Base-by-base conservation (phyloP, 2,329 filamentous ascomycete genomes). In the Neophaeococcomyces aloes region DNA sequence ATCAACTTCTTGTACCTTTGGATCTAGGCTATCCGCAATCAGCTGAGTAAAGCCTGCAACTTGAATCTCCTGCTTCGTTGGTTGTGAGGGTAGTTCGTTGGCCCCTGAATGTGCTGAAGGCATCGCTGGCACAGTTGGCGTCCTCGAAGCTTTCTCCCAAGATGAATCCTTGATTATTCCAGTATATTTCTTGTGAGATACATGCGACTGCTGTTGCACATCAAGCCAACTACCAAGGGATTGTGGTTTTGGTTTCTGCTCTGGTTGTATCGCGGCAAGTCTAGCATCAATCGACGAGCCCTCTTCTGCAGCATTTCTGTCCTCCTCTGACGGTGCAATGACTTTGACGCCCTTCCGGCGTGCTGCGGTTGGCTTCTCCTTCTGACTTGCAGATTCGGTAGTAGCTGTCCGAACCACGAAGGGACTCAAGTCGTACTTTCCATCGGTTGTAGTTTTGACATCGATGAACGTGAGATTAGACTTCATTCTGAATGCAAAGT, bases 401-500 rank as follows among this genome's bases (percentile, higher is more conserved):
- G 64, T 60, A 2, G 56, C 75, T 34, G 72, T 81, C 43, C 87
- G 83, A 31, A 88, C 80, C 29, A 82, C 78, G 61, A 96, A 98
- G 1, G 89, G 89, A 47, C 86, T 94, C 32, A 89, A 72, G 58
- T 95, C 85, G 56, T 86, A 88, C 45, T 78, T 78, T n/a, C 41
- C 41, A 10, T 81, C 80, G 48, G 85, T 76, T 54, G 81, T 76
- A 3, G 79, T 80, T 1, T 81, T 81, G 47, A 88, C 74, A 8
- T 84, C 83, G 25, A 89, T 81, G 59, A 89, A 88, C 48, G 83
- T 83, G 50, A 88, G 78, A 3, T 85, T 91, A 0, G 85, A 88
- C 58, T 89, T 94, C 75, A 96, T 85, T 59, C 85, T 87, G 64
- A 84, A 94, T 0, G 86, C 78, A 59, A 94, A 95, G 60, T 95